These are phyloP conservation scores for Globomyces pollinis-pini DNA, from an alignment of 192 early-diverging fungal species.

Conservation along the genomic window DNA sequence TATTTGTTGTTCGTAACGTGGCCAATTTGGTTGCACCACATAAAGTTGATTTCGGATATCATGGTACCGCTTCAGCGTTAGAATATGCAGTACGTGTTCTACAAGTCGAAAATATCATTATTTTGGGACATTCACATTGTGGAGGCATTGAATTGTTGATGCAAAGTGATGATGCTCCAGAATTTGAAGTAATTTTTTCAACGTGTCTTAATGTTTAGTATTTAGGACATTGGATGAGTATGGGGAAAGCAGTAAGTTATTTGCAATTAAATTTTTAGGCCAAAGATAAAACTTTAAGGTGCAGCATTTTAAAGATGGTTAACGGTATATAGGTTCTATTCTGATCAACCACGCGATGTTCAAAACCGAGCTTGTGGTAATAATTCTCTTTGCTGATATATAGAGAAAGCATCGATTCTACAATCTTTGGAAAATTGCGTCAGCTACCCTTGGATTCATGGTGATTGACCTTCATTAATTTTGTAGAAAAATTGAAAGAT, in stretches of 20 bases:
- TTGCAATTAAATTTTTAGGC: no score
- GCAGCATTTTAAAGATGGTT: no score
- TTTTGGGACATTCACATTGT: conserved; percentile 39
- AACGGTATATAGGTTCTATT: no score
- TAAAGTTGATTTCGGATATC: conserved; percentile 16
- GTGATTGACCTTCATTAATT: no score
- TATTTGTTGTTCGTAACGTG: conserved; percentile 42
- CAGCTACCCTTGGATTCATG: conserved; percentile 37
- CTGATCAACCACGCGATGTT: not conserved
- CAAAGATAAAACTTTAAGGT: conserved; percentile 28
- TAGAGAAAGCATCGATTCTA: conserved; percentile 35
- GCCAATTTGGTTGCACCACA: conserved; percentile 39
- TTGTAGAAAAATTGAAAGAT: conserved; percentile 19
- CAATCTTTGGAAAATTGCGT: conserved; percentile 33
- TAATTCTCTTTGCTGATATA: not conserved
- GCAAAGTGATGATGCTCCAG: conserved; percentile 13
- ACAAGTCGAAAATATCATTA: conserved; percentile 34
- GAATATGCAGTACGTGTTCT: conserved; percentile 40
- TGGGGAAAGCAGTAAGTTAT: conserved; percentile 29
- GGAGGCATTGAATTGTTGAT: conserved; percentile 35
- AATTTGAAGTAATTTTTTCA: no score
- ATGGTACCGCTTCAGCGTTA: conserved; percentile 34
- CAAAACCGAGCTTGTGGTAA: conserved; percentile 15
- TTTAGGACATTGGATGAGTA: conserved; percentile 34
- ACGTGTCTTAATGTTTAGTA: no score